Evolutionary conservation across 192 early-diverging fungal species (phyloP), one percentile per base, ranked within the genome.

Genomic region (Backusella psychrophila): DNA sequence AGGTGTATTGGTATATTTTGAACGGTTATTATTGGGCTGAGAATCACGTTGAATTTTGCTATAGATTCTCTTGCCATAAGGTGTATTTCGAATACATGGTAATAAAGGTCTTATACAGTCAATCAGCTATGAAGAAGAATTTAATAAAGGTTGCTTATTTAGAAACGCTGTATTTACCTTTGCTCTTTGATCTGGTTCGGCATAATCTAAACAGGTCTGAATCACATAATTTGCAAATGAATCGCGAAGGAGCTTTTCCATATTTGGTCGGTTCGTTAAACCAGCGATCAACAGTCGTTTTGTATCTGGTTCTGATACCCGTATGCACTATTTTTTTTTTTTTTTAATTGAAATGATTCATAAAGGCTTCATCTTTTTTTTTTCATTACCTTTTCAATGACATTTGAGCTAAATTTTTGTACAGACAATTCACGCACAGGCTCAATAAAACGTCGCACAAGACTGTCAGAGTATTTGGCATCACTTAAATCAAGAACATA

Each of bases 331-430:
- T 39, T 68, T 49, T 39, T 4, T 72, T 26, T 52, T 39, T n/a
- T 72, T 29, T 52, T 29, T 31, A 29, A 69, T 33, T 29, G 6
- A 68, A 21, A 33, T 36, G 46, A 11, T 23, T 29, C 21, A 26
- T 7, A 39, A 15, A 36, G 17, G 35, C 23, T 33, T 29, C 4
- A 63, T 63, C 8, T 6, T 11, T 26, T 26, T 59, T 9, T 29
- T 44, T 33, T 49, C 19, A 23, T 49, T 85, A 91, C 91, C 90
- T 96, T 96, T 82, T 96, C 95, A 80, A 96, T 94, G 41, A 95
- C 95, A 78, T 96, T 96, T 52, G 94, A 95, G 76, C 92, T 94
- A 78, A 95, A 95, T 81, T 96, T 96, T 86, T 96, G 95, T 42
- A 94, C 89, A 15, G 94, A 95, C 29, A 96, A 81, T 9, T 82